These are phyloP conservation scores for Calonectria hongkongensis DNA, from an alignment of 2,329 filamentous ascomycete genomes.

Conservation along the genomic window DNA sequence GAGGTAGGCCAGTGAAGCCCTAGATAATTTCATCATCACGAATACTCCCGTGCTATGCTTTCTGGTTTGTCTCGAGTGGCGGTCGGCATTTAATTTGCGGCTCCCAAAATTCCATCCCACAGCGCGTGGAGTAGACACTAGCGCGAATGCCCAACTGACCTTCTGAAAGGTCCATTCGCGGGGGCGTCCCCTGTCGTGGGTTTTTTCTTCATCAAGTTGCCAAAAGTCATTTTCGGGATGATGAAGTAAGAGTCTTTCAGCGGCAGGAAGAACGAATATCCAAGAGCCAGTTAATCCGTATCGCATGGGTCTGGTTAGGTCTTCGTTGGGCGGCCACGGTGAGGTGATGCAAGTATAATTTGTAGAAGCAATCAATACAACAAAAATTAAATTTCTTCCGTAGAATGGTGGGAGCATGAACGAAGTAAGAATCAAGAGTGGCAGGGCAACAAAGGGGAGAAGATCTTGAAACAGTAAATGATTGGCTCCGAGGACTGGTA, in stretches of 20 bases:
- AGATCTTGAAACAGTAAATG: neutral
- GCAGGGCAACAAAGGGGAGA: slow-evolving; percentile 34
- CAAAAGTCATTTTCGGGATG: slow-evolving; percentile 39
- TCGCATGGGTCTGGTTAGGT: slow-evolving; percentile 37
- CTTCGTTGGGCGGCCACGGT: slow-evolving; percentile 38
- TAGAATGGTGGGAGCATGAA: slow-evolving; percentile 35
- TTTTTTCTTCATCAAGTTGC: slow-evolving; percentile 32
- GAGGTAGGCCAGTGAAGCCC: slow-evolving; percentile 31
- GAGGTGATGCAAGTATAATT: slow-evolving; percentile 37
- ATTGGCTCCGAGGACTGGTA: neutral
- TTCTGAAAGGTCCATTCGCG: slow-evolving; percentile 35
- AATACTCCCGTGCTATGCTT: neutral
- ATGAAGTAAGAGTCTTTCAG: slow-evolving; percentile 40
- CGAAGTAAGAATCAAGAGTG: slow-evolving; percentile 5
- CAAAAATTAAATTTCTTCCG: slow-evolving; percentile 33
- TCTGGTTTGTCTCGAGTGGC: neutral
- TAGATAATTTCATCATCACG: neutral
- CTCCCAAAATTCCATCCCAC: slow-evolving; percentile 43
- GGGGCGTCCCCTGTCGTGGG: neutral
- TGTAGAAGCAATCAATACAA: slow-evolving; percentile 26
- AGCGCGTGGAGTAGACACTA: slow-evolving; percentile 36
- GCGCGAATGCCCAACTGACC: slow-evolving; percentile 35
- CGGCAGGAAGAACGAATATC: slow-evolving; percentile 40
- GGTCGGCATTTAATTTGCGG: slow-evolving; percentile 18
- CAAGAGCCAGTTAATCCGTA: slow-evolving; percentile 43